Percentiles rank a stretch among this genome's conserved stretches.
phyloP scores from a whole-genome alignment of 208 protist genomes.

The Leishmania gerbilli region DNA sequence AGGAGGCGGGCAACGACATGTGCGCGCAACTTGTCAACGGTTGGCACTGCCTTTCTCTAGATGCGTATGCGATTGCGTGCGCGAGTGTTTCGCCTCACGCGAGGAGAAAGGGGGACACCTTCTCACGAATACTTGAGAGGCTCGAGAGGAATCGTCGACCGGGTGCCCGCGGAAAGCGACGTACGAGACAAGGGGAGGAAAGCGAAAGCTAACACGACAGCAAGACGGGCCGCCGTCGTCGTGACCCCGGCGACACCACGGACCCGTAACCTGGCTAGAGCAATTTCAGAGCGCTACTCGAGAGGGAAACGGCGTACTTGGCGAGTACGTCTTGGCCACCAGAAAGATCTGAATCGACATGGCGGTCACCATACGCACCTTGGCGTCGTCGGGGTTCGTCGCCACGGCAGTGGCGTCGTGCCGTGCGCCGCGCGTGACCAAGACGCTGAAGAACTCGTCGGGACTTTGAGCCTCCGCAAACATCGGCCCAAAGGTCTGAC shows the following conservation, averaged over 20 bases:
- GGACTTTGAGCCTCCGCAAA: background rate
- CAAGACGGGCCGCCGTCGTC: background rate
- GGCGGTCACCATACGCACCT: background rate
- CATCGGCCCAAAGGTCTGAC: background rate
- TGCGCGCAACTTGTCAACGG: background rate
- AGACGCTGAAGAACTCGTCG: background rate
- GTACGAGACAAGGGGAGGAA: background rate
- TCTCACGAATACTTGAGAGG: background rate
- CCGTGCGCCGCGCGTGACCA: background rate
- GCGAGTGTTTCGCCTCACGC: background rate
- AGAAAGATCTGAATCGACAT: conserved; percentile 5
- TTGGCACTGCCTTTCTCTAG: background rate
- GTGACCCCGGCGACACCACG: background rate
- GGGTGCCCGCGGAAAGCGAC: background rate
- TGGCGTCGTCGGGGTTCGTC: background rate
- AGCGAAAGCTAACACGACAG: background rate
- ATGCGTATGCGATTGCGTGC: background rate
- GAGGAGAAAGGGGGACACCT: background rate
- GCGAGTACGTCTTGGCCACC: background rate
- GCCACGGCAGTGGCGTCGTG: background rate
- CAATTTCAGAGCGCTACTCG: background rate
- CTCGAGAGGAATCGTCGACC: background rate
- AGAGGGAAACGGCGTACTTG: background rate
- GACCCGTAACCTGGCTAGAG: background rate
- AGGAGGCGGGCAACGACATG: background rate